phyloP scores from a whole-genome alignment of 1,284 basidiomycete genomes.

The Irpex sp. region DNA sequence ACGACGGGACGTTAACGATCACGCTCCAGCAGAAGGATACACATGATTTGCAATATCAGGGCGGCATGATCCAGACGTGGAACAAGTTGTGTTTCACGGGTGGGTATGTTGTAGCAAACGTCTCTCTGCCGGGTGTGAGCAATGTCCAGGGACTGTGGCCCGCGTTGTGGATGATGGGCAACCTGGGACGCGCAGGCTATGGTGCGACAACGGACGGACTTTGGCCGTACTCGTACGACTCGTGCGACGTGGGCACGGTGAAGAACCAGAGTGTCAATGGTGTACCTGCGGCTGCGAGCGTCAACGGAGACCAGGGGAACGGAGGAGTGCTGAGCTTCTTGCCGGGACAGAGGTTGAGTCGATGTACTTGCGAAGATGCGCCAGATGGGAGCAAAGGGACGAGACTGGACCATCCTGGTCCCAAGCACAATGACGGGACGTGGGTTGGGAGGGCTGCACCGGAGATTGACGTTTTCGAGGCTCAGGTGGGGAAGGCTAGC shows the following conservation, averaged over 20 bases:
- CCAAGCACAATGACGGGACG: slow-evolving; percentile 44
- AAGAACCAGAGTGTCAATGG: slow-evolving; percentile 44
- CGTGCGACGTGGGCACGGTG: slow-evolving; percentile 67
- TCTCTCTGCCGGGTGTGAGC: slow-evolving; percentile 32
- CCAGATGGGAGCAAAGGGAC: neutral
- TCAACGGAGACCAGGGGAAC: slow-evolving; percentile 37
- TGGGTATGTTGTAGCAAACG: slow-evolving; percentile 38
- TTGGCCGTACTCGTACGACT: slow-evolving; percentile 77
- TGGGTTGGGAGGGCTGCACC: slow-evolving; percentile 72
- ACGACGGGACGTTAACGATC: slow-evolving; percentile 58
- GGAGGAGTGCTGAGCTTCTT: slow-evolving; percentile 55
- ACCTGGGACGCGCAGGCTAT: slow-evolving; percentile 60
- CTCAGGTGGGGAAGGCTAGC: slow-evolving; percentile 40
- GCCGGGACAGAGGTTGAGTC: slow-evolving; percentile 76
- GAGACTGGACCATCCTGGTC: slow-evolving; percentile 58
- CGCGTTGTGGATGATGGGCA: slow-evolving; percentile 60
- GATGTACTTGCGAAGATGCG: slow-evolving; percentile 63
- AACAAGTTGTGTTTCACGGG: slow-evolving; percentile 65
- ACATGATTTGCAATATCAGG: slow-evolving; percentile 55
- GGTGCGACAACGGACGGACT: slow-evolving; percentile 59
- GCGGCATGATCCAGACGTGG: slow-evolving; percentile 38
- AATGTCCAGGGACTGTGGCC: slow-evolving; percentile 46
- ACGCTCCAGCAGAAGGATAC: slow-evolving; percentile 40
- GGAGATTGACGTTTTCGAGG: slow-evolving; percentile 77
- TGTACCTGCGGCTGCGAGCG: slow-evolving; percentile 28